Conservation (phyloP, 331 rosid species). For the Malus hybrid region DNA sequence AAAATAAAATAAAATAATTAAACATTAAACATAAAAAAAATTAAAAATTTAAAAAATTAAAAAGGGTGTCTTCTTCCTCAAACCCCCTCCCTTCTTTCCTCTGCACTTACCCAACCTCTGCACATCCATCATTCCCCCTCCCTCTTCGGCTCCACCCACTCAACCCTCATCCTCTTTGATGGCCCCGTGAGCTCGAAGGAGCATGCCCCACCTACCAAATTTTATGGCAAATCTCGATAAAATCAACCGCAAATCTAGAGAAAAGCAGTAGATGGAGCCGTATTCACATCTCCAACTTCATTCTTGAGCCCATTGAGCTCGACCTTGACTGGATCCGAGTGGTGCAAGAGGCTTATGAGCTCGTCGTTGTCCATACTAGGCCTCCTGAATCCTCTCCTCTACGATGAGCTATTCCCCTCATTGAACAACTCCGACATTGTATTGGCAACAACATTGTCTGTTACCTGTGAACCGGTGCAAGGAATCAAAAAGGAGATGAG, state of each 20-base stretch:
- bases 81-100: too few species aligned
- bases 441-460: slow-evolving; percentile 32
- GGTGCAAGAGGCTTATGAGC: slow-evolving; percentile 76
- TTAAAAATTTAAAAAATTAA: too few species aligned
- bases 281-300: slow-evolving; percentile 95
- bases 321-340: slow-evolving; percentile 98
- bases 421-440: slow-evolving; percentile 74
- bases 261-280: slow-evolving; percentile 63
- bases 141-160: too few species aligned
- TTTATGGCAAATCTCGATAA: background rate
- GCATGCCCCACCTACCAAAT: too few species aligned
- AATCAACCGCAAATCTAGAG: slow-evolving; percentile 26
- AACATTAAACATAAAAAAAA: too few species aligned
- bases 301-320: slow-evolving; percentile 98
- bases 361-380: slow-evolving; percentile 92
- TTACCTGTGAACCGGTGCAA: slow-evolving; percentile 12
- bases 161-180: too few species aligned
- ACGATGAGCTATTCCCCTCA: slow-evolving; percentile 74
- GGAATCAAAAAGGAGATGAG: too few species aligned
- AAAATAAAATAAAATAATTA: too few species aligned
- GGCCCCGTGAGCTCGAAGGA: too few species aligned
- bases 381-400: slow-evolving; percentile 65
- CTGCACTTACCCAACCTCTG: too few species aligned
- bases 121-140: too few species aligned
- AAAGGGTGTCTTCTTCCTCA: too few species aligned